phyloP scores from a whole-genome alignment of 1,139 yeast genomes.

The Nakaseomyces nivariensis region DNA sequence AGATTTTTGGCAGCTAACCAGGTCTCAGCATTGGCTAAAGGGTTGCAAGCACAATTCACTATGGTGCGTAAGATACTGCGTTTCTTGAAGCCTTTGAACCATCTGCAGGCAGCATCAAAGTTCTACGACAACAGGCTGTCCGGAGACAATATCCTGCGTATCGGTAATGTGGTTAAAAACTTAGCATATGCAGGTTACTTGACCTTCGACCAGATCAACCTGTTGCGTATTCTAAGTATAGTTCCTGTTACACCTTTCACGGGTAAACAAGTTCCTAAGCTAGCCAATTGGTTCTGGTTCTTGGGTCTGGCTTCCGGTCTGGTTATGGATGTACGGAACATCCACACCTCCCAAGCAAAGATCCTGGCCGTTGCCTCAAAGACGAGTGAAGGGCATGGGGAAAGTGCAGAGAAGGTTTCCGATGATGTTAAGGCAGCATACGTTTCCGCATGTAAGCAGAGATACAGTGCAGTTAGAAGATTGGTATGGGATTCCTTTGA shows the following conservation, averaged over 20 bases:
- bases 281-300: constrained; percentile 65
- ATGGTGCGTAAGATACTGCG: constrained; percentile 72
- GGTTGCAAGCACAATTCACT: constrained; percentile 47
- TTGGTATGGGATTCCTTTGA: constrained; percentile 79
- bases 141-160: constrained; percentile 49
- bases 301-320: constrained; percentile 59
- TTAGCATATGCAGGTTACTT: constrained; percentile 68
- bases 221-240: constrained; percentile 42
- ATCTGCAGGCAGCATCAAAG: constrained; percentile 58
- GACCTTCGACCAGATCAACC: constrained; percentile 60
- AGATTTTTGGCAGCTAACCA: constrained; percentile 58
- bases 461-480: constrained; percentile 45
- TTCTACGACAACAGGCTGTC: constrained; percentile 63
- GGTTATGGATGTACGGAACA: constrained; percentile 41
- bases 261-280: constrained; percentile 31
- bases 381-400: constrained; percentile 24
- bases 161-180: constrained; percentile 49
- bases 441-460: constrained; percentile 29
- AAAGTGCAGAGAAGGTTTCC: constrained; percentile 19
- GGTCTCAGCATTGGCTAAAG: constrained; percentile 46
- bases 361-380: constrained; percentile 15
- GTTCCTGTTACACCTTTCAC: constrained; percentile 30
- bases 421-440: constrained; percentile 14
- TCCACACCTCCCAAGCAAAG: constrained; percentile 30
- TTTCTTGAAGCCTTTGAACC: constrained; percentile 72